Percentiles rank a stretch among this genome's conserved stretches.
phyloP scores from a whole-genome alignment of 306 rosid species.

The Vicia faba region DNA sequence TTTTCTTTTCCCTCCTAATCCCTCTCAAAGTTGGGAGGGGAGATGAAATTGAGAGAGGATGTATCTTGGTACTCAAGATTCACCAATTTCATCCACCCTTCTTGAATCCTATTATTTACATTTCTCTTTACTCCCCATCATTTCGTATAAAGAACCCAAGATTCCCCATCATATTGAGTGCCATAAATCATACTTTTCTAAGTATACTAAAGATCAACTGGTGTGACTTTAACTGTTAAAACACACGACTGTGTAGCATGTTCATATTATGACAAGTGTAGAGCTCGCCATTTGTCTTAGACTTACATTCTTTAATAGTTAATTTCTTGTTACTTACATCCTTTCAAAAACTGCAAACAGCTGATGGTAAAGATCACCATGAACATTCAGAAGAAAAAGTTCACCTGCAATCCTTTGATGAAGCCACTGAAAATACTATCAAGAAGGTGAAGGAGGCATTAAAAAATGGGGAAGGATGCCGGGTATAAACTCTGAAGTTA shows the following conservation, averaged over 20 bases:
- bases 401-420: constrained; percentile 67
- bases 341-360: constrained; percentile 46
- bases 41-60: not conserved
- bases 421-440: constrained; percentile 65
- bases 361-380: constrained; percentile 60
- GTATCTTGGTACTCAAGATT: not conserved
- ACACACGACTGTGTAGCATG: constrained; percentile 8
- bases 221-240: constrained; percentile 9
- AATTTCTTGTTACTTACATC: constrained; percentile 32
- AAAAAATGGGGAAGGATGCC: constrained; percentile 77
- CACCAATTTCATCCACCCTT: not conserved
- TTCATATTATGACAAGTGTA: constrained; percentile 17
- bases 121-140: constrained; percentile 7
- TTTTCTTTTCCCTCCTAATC: not conserved
- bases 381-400: constrained; percentile 55
- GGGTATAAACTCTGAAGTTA: constrained; percentile 52
- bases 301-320: constrained; percentile 13
- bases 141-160: constrained; percentile 1
- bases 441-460: constrained; percentile 82
- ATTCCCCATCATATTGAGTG: not conserved
- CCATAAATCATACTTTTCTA: constrained; percentile 13
- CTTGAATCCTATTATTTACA: constrained; percentile 8
- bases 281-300: not conserved
- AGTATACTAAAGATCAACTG: constrained; percentile 17
- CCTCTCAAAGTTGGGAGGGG: not conserved